Evolutionary conservation across 768 basidiomycete species (phyloP), one percentile per base, ranked within the genome.

Genomic region (Phaeotremella skinneri): DNA sequence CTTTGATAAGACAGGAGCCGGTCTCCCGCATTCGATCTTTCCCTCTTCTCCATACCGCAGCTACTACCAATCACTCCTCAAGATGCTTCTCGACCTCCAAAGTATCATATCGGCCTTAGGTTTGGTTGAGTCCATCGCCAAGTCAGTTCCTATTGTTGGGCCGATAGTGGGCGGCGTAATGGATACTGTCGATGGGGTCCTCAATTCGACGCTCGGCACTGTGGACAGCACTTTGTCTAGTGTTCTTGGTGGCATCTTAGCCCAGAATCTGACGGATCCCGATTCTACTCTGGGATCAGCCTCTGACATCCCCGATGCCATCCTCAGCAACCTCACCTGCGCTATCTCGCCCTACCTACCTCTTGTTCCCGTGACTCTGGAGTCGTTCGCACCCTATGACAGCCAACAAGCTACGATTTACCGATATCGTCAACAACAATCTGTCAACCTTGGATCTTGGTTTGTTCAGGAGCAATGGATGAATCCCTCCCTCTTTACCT

Each of bases 391-490:
- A 5, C 79, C 83, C 0, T 85, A 81, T 62, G 81, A 86, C 65
- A 72, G 76, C 26, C 73, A 76, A n/a, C 75, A 75, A 55, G 83
- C 84, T 1, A 79, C 75, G 39, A 72, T 86, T 2, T 85, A 81
- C 64, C 81, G 85, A 4, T 86, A 87, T 62, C 76, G 85, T 48
- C 83, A 83, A 64, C 86, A 87, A 63, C 82, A 82, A 52, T 80
- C 81, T 4, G 85, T 87, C 16, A 87, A 87, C 66, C 70, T 87
- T 9, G 85, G 86, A 3, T 85, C 84, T 3, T 85, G 84, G 85
- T 87, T 88, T 68, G 85, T 87, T 4, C 83, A 85, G 56, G 87
- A 89, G 72, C 77, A 81, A 21, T 89, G 87, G 87, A 87, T 89
- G 84, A 83, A 83, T 1, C 85, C 86, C 2, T 85, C 85, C 30